These are phyloP conservation scores for Bertia moriformis DNA, from an alignment of 2,329 filamentous ascomycete genomes.

Conservation along the genomic window DNA sequence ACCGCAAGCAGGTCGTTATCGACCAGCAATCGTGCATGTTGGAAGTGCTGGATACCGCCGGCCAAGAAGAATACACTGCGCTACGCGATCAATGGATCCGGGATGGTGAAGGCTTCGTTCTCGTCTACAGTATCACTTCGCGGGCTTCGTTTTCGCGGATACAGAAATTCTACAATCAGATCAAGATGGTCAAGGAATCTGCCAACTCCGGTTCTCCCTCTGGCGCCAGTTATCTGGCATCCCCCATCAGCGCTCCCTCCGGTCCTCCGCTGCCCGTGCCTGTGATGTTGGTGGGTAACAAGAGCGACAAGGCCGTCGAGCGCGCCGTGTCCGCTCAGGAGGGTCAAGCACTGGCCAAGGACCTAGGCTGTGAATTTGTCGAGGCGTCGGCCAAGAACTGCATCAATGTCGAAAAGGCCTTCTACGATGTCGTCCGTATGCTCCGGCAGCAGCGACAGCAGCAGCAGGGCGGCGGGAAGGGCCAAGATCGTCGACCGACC, in stretches of 20 bases:
- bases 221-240: constrained; percentile 43
- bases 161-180: constrained; percentile 90
- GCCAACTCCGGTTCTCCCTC: constrained; percentile 55
- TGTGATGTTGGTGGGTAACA: constrained; percentile 97
- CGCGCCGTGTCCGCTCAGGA: constrained; percentile 94
- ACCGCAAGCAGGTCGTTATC: constrained; percentile 81
- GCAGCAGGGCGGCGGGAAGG: constrained; percentile 11
- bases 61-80: constrained; percentile 96
- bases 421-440: constrained; percentile 91
- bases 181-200: constrained; percentile 92
- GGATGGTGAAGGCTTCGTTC: constrained; percentile 89
- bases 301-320: constrained; percentile 91
- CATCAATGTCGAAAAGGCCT: constrained; percentile 95
- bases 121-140: constrained; percentile 97
- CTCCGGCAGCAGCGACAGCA: constrained; percentile 63
- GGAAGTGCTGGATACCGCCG: constrained; percentile 90
- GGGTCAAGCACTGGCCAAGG: constrained; percentile 77
- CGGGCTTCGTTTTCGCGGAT: constrained; percentile 90
- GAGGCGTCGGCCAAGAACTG: constrained; percentile 96
- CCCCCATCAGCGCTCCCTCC: constrained; percentile 44
- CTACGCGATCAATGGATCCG: constrained; percentile 96
- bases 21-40: constrained; percentile 93
- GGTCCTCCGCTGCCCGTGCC: constrained; percentile 59
- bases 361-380: constrained; percentile 89
- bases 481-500: constrained; percentile 17